Evolutionary conservation across 2,329 filamentous ascomycete genomes (phyloP), one percentile per base, ranked within the genome.

Genomic region (Scortechinia acanthostroma): DNA sequence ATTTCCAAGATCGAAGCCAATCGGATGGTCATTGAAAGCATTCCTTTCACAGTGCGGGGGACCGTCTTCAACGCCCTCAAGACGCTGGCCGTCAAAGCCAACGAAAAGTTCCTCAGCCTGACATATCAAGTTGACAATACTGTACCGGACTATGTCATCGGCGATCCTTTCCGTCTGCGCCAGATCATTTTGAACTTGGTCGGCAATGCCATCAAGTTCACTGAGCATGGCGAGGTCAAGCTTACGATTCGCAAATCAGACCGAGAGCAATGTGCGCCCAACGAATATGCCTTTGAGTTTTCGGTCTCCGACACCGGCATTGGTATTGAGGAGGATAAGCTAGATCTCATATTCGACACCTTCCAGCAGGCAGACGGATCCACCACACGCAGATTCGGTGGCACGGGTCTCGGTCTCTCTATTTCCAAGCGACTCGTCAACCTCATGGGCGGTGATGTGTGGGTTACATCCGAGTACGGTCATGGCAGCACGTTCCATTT

Each of bases 161-260:
- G 93, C 49, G 93, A 98, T 62, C 94, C 91, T 1, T 97, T 96
- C 84, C 86, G 93, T 64, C 71, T 97, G 46, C 83, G 91, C 50
- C 93, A 98, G 66, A 95, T 98, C 55, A 96, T 97, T 50, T 77
- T 97, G 47, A 98, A 98, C 65, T 72, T 98, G 46, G 91, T 97
- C 45, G 93, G 93, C 58, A 98, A 98, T 58, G 91, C 93, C 46
- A 96, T 98, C 73, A 98, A 98, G 61, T 98, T 98, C 63, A 97
- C 93, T 2, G 91, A 97, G 64, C 86, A 94, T 56, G 93, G 93
- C 49, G 90, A 95, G 62, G 93, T 98, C 55, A 94, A 91, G 62
- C 80, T 97, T 45, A 90, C 86, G n/a, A 96, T 97, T 54, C 87
- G 22, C 73, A 79, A 49, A 75, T 82, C 42, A 76, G 83, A 42